Conservation (phyloP, 2,329 filamentous ascomycete genomes). For the Ophiocordyceps sinensis region DNA sequence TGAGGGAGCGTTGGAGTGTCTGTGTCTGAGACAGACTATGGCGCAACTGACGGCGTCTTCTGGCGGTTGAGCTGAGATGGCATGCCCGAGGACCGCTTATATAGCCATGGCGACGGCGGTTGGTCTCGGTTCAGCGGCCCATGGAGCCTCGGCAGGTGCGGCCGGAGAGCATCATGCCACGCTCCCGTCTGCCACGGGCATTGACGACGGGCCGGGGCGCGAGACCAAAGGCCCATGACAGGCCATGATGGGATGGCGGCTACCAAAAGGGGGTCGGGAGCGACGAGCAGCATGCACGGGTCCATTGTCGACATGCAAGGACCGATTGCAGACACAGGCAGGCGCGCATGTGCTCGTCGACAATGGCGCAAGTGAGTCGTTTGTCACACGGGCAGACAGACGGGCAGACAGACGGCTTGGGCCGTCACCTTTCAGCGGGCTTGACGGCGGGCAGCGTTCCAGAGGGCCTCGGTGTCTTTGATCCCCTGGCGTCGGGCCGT, state of each 20-base stretch:
- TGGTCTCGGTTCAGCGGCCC: not conserved
- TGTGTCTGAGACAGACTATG: not conserved
- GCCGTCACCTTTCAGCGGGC: too few relatives aligned
- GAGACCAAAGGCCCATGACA: not conserved
- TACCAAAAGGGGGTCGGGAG: not conserved
- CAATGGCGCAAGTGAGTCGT: too few relatives aligned
- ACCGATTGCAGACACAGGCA: not conserved
- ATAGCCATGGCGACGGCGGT: not conserved
- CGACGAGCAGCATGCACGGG: not conserved
- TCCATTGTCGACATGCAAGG: not conserved
- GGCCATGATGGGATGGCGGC: not conserved
- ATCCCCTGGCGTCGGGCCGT: too few relatives aligned
- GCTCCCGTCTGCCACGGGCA: not conserved
- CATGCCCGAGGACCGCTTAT: not conserved
- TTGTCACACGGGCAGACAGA: too few relatives aligned
- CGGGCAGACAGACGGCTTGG: too few relatives aligned
- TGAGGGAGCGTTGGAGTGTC: not conserved
- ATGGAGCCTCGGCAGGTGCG: not conserved
- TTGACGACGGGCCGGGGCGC: not conserved
- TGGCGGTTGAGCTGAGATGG: not conserved
- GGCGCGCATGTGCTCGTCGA: too few relatives aligned
- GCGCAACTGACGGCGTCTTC: not conserved
- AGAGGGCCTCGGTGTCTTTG: too few relatives aligned
- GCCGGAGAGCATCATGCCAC: not conserved
- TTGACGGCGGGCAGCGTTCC: too few relatives aligned